Base-by-base conservation (phyloP, 306 rosid genomes). In the barrel medic (Medicago truncatula) region DNA sequence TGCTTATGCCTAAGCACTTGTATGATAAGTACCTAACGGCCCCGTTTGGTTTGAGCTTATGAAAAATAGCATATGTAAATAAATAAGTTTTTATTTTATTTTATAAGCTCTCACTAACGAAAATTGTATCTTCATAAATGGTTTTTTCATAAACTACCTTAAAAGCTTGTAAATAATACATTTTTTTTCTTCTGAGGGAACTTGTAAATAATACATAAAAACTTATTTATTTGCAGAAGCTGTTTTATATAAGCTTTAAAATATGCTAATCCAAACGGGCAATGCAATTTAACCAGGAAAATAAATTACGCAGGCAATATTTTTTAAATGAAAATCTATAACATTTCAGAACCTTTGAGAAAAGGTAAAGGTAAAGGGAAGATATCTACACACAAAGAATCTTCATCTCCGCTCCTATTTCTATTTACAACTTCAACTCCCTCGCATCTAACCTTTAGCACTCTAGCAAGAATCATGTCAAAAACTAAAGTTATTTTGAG, bases 351-450 rank as follows among this genome's bases (percentile, higher is more conserved):
- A 80, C 87, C 82, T 74, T 54, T 57, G 71, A 67, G 62, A 73
- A 28, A 28, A 62, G 28, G 28, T 61, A 80, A 82, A 82, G 57
- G 76, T 61, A 80, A 82, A 82, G 52, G 76, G 75, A 78, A 82
- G 78, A 67, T 87, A 84, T 84, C 63, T 88, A 88, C 89, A 83
- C 70, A 78, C 80, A 75, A 78, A 34, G 80, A 76, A 83, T 75
- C 74, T 14, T 78, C 16, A 63, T 62, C 77, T 80, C 62, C 70
- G 72, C 62, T 74, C 88, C 88, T 78, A 80, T 66, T 76, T 70
- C 89, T 89, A 89, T 82, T 68, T 85, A 89, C 97, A 91, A 64
- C 54, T 63, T 72, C 86, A 83, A 50, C 77, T 63, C 54, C 53
- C 75, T 80, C 80, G 18, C 54, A 79, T 47, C 78, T 69, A 78